Base-by-base conservation (phyloP, 2,329 filamentous ascomycete species). In the Corniculantispora saksenae region DNA sequence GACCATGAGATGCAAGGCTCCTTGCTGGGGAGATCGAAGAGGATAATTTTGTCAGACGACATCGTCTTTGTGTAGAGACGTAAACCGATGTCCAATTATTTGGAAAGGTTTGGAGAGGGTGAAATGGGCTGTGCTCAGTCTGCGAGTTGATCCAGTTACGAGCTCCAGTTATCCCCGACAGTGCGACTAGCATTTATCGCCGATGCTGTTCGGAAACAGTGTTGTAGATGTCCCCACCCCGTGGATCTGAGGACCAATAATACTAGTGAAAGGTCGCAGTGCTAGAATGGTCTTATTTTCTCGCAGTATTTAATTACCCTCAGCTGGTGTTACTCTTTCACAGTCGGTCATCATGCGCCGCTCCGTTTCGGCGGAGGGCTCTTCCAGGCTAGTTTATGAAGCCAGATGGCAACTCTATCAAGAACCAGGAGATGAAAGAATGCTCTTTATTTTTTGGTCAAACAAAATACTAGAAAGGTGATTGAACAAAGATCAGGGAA, bases 21-120 rank as follows among this genome's bases (percentile, higher is more conserved):
- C 72, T 80, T 83, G 75, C 81, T 87, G 3, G 88, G 84, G 3
- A 92, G 74, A 72, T 92, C 89, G 69, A 86, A 90, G 1, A 92
- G 73, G 10, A 84, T 77, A 45, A 89, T 78, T 51, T 79, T 74
- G 4, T 53, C 58, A 10, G 47, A 53, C 2, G 58, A 61, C 58
- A 61, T 61, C 1, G n/a, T 45, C 17, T n/a, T 7, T 25, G 5
- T 27, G 3, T 13, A 3, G 10, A 12, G 9, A 6, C 19, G 45
- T 19, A 1, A 9, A 54, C 38, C 3, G 53, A n/a, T 8, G 15
- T n/a, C 2, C n/a, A 19, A 35, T 9, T 17, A 15, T 23, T 40
- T 40, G n/a, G 19, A 15, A 55, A 21, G 21, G 7, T 15, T 43
- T 1, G 23, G 13, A 43, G 32, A 27, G 50, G 21, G 8, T 45